phyloP scores from a whole-genome alignment of 345 rosid species.

The Eucalyptus grandis region DNA sequence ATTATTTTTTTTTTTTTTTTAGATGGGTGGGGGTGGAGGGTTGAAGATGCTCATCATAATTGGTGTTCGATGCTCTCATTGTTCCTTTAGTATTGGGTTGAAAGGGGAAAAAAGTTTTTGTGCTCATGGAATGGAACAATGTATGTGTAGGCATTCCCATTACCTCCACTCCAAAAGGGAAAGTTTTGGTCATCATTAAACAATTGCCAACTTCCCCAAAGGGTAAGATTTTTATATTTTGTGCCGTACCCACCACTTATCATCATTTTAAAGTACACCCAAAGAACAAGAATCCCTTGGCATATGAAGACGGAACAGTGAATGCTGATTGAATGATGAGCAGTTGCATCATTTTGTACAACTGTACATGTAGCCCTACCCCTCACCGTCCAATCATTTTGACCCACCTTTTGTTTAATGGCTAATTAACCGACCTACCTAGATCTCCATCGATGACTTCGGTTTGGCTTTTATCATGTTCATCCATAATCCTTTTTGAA shows the following conservation, averaged over 20 bases:
- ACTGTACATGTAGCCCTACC: not conserved
- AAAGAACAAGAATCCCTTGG: not conserved
- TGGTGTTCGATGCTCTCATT: not conserved
- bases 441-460: not conserved
- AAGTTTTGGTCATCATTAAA: not conserved
- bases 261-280: constrained; percentile 2
- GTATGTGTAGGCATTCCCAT: not conserved
- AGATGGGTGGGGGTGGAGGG: not conserved
- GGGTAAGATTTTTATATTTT: constrained; percentile 4
- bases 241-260: not conserved
- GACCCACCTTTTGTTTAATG: not conserved
- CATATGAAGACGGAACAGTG: not conserved
- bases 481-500: not conserved
- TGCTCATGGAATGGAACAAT: not conserved
- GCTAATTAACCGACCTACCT: constrained; percentile 10
- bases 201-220: constrained; percentile 15
- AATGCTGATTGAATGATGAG: not conserved
- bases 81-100: not conserved
- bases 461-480: not conserved
- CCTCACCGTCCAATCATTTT: not conserved
- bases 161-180: constrained; percentile 19
- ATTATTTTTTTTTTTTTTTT: not conserved
- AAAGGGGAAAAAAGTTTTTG: not conserved
- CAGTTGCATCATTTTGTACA: not conserved
- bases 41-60: not conserved